Percentiles rank a stretch among this genome's conserved stretches.
Evolutionary conservation across 2,329 filamentous ascomycete genomes (phyloP).

Genomic region (Beauveria medogensis): DNA sequence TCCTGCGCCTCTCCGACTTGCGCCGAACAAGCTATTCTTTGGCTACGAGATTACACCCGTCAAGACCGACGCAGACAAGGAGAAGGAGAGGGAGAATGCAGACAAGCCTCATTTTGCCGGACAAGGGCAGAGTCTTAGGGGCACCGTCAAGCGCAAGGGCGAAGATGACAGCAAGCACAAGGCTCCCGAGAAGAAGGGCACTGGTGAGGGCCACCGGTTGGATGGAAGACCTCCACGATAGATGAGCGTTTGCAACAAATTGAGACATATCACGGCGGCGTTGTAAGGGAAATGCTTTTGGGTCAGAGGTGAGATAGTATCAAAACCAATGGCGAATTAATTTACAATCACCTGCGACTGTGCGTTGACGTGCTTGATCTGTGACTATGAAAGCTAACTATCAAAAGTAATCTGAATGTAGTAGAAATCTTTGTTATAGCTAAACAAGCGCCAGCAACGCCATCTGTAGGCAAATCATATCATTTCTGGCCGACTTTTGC

Average conservation of each 20-base stretch:
- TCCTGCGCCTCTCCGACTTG: conserved; percentile 75
- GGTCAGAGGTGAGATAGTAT: not conserved
- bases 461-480: not conserved
- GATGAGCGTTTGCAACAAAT: not conserved
- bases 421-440: not conserved
- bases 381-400: not conserved
- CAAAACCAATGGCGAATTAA: not conserved
- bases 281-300: not conserved
- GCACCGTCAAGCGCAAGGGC: conserved; percentile 63
- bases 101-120: conserved; percentile 72
- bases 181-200: conserved; percentile 37
- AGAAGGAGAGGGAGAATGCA: conserved; percentile 55
- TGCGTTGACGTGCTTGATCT: not conserved
- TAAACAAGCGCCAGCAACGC: not conserved
- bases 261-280: not conserved
- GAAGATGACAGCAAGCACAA: conserved; percentile 41
- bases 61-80: conserved; percentile 67
- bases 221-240: conserved; percentile 32
- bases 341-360: not conserved
- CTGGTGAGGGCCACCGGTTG: conserved; percentile 35
- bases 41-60: conserved; percentile 89
- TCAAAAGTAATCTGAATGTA: not conserved
- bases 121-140: conserved; percentile 70
- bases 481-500: not conserved
- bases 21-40: conserved; percentile 90